Percentiles rank a stretch among this genome's conserved stretches.
Evolutionary conservation across 768 basidiomycete species (phyloP).

Genomic region (Suillus hirtellus): DNA sequence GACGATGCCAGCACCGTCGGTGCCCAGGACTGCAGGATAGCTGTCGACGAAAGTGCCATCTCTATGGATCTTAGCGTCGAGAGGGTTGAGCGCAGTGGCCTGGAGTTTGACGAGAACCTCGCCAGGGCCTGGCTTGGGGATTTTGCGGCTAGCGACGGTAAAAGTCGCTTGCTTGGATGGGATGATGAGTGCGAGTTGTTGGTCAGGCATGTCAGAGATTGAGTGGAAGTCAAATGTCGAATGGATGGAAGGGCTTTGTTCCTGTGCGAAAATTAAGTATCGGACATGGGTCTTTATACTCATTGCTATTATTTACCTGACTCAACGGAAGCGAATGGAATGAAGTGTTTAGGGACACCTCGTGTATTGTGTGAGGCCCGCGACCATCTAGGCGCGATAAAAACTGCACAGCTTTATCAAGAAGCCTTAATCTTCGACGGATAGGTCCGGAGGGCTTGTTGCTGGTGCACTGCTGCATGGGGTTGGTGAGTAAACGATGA

Average conservation of each 20-base stretch:
- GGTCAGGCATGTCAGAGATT: constrained; percentile 22
- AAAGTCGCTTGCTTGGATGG: constrained; percentile 38
- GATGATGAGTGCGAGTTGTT: constrained; percentile 32
- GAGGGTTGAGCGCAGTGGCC: constrained; percentile 52
- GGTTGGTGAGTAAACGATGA: background rate
- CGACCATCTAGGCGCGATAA: constrained; percentile 8
- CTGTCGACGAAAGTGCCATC: constrained; percentile 38
- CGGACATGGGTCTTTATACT: constrained; percentile 28
- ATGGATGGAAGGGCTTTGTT: constrained; percentile 15
- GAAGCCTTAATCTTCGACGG: constrained; percentile 5
- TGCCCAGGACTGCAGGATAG: constrained; percentile 49
- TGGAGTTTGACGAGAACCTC: constrained; percentile 50
- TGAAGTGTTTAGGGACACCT: constrained; percentile 16
- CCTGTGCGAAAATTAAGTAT: constrained; percentile 21
- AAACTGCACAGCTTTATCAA: constrained; percentile 3
- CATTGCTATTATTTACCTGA: constrained; percentile 28
- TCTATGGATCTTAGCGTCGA: constrained; percentile 53
- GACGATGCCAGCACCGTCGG: constrained; percentile 53
- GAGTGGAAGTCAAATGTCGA: constrained; percentile 8
- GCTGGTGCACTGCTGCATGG: background rate
- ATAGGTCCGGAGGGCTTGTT: background rate
- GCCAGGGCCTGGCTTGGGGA: constrained; percentile 45
- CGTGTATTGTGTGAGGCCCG: constrained; percentile 23
- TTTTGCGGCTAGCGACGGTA: constrained; percentile 31
- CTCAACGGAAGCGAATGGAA: constrained; percentile 2